Conservation (phyloP, 176 grass and related monocot species). For the Melocanna baccifera region DNA sequence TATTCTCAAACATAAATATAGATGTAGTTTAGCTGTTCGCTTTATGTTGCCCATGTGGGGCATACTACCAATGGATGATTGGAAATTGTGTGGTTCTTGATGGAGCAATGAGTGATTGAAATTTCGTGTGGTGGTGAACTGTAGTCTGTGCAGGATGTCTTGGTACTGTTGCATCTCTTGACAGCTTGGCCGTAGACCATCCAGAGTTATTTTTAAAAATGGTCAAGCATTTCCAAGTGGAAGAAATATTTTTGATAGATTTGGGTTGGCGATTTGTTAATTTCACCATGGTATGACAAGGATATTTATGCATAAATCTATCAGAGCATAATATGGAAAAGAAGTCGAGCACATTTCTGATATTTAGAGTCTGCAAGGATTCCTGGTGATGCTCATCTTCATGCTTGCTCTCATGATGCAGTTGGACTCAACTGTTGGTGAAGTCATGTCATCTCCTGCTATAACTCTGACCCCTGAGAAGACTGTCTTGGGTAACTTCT, state of each 20-base stretch:
- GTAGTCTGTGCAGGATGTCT: neutral
- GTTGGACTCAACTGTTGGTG: conserved; percentile 61
- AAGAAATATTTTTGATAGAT: neutral
- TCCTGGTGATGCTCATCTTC: neutral
- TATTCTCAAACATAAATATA: neutral
- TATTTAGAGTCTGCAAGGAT: neutral
- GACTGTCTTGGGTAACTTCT: conserved; percentile 62
- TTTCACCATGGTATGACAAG: too few relatives aligned
- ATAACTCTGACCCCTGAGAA: conserved; percentile 63
- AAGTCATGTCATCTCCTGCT: conserved; percentile 83
- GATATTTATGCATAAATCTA: neutral
- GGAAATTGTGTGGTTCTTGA: neutral
- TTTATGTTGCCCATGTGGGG: neutral
- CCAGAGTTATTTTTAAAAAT: neutral
- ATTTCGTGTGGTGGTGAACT: neutral
- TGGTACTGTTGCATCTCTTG: neutral
- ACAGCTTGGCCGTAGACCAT: neutral
- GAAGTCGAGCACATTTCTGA: neutral
- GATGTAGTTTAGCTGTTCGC: neutral
- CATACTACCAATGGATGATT: neutral
- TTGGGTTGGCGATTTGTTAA: neutral
- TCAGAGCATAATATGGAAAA: neutral
- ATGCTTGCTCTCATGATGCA: conserved; percentile 32
- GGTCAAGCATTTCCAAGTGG: neutral
- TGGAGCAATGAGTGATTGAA: neutral